Evolutionary conservation across 805 yeast genomes (phyloP).

Genomic region (Myxozyma sirexii): DNA sequence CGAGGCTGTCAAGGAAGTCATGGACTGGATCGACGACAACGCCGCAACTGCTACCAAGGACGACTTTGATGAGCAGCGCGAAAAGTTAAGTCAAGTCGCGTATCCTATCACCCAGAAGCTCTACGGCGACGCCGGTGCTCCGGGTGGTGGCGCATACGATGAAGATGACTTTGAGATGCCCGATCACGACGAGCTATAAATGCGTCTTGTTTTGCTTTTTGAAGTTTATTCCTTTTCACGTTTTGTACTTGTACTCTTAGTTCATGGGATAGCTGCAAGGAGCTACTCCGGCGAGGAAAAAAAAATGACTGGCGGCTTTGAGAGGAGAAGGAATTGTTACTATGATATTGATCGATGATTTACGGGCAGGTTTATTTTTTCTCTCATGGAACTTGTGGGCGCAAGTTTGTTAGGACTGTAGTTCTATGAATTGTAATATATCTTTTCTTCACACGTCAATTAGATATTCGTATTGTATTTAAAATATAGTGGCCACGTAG

Average conservation of each 20-base stretch:
- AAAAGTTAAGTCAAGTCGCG: conserved; percentile 75
- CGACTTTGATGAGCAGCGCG: conserved; percentile 91
- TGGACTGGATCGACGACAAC: conserved; percentile 87
- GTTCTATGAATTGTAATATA: background rate
- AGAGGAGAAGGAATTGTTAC: background rate
- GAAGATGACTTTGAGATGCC: conserved; percentile 65
- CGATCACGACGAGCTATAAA: conserved; percentile 63
- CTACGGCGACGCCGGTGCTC: conserved; percentile 61
- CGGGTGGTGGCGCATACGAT: conserved; percentile 49
- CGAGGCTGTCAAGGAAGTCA: conserved; percentile 84
- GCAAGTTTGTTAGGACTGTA: background rate
- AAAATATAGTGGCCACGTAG: too few relatives aligned
- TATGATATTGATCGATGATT: background rate
- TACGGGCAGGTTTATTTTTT: background rate
- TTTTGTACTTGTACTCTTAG: background rate
- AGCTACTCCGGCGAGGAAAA: background rate
- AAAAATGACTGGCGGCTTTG: background rate
- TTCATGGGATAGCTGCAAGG: background rate
- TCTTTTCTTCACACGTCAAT: background rate
- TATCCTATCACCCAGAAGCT: conserved; percentile 91
- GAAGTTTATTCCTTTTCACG: background rate
- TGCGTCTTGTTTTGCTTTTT: background rate
- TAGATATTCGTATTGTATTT: background rate
- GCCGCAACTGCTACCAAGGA: conserved; percentile 85
- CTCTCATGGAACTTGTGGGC: background rate